Conservation (phyloP, 768 basidiomycete species). For the Trametes meyenii region DNA sequence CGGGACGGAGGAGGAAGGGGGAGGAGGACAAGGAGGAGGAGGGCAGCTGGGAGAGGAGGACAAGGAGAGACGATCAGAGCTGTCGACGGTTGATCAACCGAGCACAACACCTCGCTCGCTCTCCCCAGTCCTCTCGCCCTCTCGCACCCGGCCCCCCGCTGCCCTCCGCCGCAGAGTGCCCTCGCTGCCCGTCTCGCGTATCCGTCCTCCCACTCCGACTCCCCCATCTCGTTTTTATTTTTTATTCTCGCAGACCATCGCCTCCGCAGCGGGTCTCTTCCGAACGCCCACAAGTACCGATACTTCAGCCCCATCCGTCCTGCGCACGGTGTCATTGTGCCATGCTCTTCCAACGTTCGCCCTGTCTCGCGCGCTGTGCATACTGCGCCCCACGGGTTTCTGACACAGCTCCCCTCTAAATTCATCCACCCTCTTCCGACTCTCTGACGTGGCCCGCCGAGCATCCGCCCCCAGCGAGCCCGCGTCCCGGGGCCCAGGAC, state of each 20-base stretch:
- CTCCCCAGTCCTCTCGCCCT: background rate
- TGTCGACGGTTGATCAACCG: background rate
- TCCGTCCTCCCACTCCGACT: background rate
- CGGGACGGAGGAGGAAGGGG: constrained; percentile 11
- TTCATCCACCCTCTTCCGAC: background rate
- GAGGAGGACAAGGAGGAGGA: constrained; percentile 7
- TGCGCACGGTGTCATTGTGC: background rate
- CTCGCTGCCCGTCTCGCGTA: no score
- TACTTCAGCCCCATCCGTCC: background rate
- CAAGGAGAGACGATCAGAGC: constrained; percentile 2
- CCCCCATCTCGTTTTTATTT: background rate
- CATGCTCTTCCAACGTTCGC: background rate
- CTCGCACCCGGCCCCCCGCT: background rate
- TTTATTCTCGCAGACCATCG: no score
- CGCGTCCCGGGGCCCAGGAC: background rate
- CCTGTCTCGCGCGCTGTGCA: no score
- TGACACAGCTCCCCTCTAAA: background rate
- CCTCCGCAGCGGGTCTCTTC: background rate
- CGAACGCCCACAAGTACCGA: background rate
- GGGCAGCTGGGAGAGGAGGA: constrained; percentile 1
- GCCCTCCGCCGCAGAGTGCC: background rate
- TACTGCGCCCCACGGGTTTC: no score
- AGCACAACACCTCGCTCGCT: background rate
- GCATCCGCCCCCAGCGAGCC: background rate
- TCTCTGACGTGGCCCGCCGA: background rate